Conservation (phyloP, 257 asterid species). For the Salvia splendens region DNA sequence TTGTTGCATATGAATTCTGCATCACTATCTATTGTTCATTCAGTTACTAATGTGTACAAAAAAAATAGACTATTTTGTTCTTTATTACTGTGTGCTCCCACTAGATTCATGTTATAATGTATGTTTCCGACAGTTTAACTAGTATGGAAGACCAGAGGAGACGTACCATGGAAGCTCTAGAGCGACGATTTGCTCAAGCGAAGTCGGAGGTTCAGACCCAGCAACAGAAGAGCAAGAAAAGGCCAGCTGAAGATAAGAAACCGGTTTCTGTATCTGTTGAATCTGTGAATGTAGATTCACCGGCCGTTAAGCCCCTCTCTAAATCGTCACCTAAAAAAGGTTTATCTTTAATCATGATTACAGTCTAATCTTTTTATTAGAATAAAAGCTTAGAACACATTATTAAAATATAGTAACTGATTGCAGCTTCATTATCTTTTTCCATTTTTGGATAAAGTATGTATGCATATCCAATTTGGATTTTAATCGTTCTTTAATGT, state of each 20-base stretch:
- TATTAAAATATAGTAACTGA: too few relatives aligned
- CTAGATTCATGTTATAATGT: too few relatives aligned
- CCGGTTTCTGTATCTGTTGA: constrained; percentile 18
- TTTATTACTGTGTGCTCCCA: too few relatives aligned
- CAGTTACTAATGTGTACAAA: too few relatives aligned
- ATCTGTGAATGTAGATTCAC: constrained; percentile 32
- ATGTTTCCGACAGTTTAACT: too few relatives aligned
- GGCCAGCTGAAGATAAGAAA: constrained; percentile 35
- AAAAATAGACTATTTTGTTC: too few relatives aligned
- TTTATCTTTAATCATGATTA: constrained; percentile 26
- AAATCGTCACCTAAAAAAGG: constrained; percentile 55
- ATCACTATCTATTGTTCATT: too few relatives aligned
- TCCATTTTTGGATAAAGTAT: too few relatives aligned
- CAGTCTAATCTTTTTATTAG: neutral
- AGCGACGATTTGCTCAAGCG: neutral
- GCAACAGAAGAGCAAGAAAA: constrained; percentile 54
- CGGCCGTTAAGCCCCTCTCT: constrained; percentile 28
- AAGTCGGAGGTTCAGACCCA: constrained; percentile 36
- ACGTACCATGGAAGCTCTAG: constrained; percentile 77
- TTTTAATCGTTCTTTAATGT: too few relatives aligned
- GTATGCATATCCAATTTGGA: too few relatives aligned
- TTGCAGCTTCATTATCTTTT: too few relatives aligned
- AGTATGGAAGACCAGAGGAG: constrained; percentile 50
- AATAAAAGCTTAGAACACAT: constrained; percentile 1
- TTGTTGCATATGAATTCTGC: too few relatives aligned